Conservation (phyloP, 495 filamentous ascomycete species). For the Aspergillus sparsus region DNA sequence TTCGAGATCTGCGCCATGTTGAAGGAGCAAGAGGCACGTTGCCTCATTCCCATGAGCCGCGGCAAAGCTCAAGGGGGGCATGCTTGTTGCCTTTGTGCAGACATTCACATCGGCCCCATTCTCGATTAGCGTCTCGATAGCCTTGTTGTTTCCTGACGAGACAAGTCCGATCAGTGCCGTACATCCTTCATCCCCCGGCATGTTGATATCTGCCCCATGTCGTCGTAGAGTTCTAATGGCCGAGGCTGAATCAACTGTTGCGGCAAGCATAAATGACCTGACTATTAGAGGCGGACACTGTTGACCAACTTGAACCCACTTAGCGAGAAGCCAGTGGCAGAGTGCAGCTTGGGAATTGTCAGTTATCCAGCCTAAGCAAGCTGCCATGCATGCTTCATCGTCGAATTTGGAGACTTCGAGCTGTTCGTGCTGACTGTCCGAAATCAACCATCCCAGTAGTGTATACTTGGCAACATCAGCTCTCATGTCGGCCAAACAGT, state of each 20-base stretch:
- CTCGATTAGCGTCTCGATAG: constrained; percentile 12
- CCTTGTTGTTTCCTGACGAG: constrained; percentile 1
- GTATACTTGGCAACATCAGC: constrained; percentile 10
- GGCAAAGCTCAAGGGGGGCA: constrained; percentile 18
- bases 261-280: constrained; percentile 19
- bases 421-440: too few species aligned
- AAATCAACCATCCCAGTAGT: constrained; percentile 18
- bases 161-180: constrained; percentile 24
- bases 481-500: too few species aligned
- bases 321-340: constrained; percentile 19
- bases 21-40: constrained; percentile 21
- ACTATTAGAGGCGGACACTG: background rate
- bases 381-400: background rate
- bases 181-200: background rate
- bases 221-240: constrained; percentile 21
- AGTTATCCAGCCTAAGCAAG: constrained; percentile 18
- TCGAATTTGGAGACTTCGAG: too few species aligned
- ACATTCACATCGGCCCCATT: constrained; percentile 27
- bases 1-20: constrained; percentile 25
- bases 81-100: background rate
- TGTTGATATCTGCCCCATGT: constrained; percentile 24
- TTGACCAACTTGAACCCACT: constrained; percentile 22
- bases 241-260: constrained; percentile 14
- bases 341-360: constrained; percentile 1
- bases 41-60: constrained; percentile 18